Evolutionary conservation across 2,329 filamentous ascomycete genomes (phyloP), one percentile per base, ranked within the genome.

Genomic region (Ceratocystis variospora): DNA sequence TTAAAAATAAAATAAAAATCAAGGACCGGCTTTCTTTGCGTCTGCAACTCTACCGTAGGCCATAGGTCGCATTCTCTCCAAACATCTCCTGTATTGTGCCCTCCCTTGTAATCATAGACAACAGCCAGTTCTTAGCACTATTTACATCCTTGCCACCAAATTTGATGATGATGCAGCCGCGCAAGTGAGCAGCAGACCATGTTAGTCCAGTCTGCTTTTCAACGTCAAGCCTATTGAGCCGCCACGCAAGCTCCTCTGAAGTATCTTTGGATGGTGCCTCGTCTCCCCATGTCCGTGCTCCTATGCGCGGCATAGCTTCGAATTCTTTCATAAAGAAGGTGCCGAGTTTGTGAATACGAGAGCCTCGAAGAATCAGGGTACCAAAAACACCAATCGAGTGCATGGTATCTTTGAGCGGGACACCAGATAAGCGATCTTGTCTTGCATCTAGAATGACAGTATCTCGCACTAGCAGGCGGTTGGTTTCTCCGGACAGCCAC

Each of bases 101-200:
- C 74, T 96, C 90, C 69, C 84, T 81, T 59, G 79, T 76, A 61
- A 96, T 77, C 83, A 96, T 88, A 5, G 80, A 80, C 8, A 85
- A 84, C 67, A 97, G 80, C 90, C 92, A 97, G 61, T 82, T 77
- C 70, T 89, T 84, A 3, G 87, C 91, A 31, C 87, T 87, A 74
- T 97, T 91, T 28, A 96, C 87, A 57, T 87, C 87, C 65, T 80
- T 81, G 1, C 92, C 89, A 1, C 89, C 90, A 74, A 97, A 95
- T 74, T 97, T 97, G 70, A 97, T 87, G 31, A 96, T 81, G 2
- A 94, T 87, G 72, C 93, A 96, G 3, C 90, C 87, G 64, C 91
- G 82, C 44, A 95, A 85, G 31, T 81, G 82, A 15, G 91, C 89
- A 12, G 88, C 89, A 31, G 90, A 92, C 90, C 91, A 96, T 2